These are phyloP conservation scores for Taphrina communis DNA, from an alignment of 1,139 yeast species.

Conservation along the genomic window DNA sequence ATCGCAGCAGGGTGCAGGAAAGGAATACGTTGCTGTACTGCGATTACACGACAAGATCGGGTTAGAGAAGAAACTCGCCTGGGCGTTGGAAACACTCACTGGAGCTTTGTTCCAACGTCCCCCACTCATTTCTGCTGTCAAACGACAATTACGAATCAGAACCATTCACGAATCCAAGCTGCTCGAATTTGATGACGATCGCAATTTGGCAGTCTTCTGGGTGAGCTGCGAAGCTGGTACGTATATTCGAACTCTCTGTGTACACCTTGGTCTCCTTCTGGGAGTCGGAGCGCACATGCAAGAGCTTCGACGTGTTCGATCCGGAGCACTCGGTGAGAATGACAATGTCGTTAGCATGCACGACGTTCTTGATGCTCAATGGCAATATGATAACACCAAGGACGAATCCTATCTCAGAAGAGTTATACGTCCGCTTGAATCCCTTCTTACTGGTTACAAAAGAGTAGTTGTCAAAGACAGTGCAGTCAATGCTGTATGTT, in stretches of 20 bases:
- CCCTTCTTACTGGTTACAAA: conserved; percentile 90
- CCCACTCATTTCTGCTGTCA: conserved; percentile 97
- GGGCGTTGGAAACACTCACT: conserved; percentile 88
- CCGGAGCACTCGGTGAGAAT: conserved; percentile 90
- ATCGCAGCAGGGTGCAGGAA: conserved; percentile 99
- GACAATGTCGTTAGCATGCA: conserved; percentile 94
- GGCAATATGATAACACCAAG: conserved; percentile 95
- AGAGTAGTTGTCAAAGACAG: conserved; percentile 97
- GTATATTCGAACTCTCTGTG: conserved; percentile 98
- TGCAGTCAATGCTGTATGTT: conserved; percentile 97
- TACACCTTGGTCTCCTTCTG: conserved; percentile 94
- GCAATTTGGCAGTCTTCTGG: conserved; percentile 98
- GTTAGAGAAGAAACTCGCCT: conserved; percentile 87
- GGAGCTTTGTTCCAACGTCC: conserved; percentile 99
- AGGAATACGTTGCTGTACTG: conserved; percentile 97
- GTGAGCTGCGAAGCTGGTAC: conserved; percentile 99
- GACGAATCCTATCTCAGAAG: conserved; percentile 95
- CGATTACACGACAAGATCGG: conserved; percentile 91
- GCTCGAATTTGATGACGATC: conserved; percentile 94
- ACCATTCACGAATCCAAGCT: conserved; percentile 95
- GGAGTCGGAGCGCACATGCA: conserved; percentile 99
- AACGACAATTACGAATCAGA: conserved; percentile 97
- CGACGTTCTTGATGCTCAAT: conserved; percentile 97
- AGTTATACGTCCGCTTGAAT: conserved; percentile 93
- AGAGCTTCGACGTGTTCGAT: conserved; percentile 98